Base-by-base conservation (phyloP, 73 alveolate species). In the Durusdinium trenchii region DNA sequence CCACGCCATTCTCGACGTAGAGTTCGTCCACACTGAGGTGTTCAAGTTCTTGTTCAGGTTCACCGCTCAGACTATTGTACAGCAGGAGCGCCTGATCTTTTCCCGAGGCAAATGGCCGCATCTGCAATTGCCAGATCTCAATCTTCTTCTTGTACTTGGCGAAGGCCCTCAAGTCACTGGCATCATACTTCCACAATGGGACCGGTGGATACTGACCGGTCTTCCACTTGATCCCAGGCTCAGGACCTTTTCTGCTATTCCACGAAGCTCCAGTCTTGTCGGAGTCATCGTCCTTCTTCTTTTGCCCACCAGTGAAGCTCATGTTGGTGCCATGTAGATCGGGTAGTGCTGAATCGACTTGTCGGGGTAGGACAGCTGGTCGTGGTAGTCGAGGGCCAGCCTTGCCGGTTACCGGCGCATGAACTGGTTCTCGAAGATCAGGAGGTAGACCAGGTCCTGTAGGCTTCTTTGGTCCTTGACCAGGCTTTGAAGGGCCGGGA, bases 21-120 rank as follows among this genome's bases (percentile, higher is more conserved):
- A 89, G 18, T 48, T 89, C 86, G 20, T 36, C 54, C 20, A 89
- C 36, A 28, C 61, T 16, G 42, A 46, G 18, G 60, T 62, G 82
- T 52, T 89, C 96, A 36, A 89, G 60, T 52, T 89, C 96, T 54
- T 61, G 84, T 28, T 89, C 96, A 0, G 86, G 67, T 0, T 89
- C 86, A 26, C 96, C 96, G 0, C 48, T 43, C 43, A 89, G 71
- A 0, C 52, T 32, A 7, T 36, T 36, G 86, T 89, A 89, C 2
- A 89, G 71, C 30, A 47, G 2, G 45, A 89, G 45, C 1, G 86
- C 96, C 12, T 47, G 47, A 0, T 89, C 96, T 0, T 45, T 28
- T 0, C 30, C 28, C 0, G 84, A 20, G 23, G 54, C 78, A 28
- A 43, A 64, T 32, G 85, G 32, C 12, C 35, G 35, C 47, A 67